phyloP scores from a whole-genome alignment of 306 rosid species.

The Glycine latifolia region DNA sequence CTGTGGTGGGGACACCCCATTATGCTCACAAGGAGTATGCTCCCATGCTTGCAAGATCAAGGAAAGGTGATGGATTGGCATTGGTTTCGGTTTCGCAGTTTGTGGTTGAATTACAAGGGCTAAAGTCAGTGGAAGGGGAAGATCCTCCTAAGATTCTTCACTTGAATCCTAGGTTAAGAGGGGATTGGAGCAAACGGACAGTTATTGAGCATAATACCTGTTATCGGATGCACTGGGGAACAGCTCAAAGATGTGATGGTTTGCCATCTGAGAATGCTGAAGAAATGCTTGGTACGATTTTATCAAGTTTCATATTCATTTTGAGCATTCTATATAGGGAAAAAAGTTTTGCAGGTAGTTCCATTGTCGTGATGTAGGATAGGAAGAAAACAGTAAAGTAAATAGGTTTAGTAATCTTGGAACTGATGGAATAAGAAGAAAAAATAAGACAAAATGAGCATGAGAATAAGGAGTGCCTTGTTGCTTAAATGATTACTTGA shows the following conservation, averaged over 20 bases:
- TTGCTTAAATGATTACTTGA: not conserved
- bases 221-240: conserved; percentile 98
- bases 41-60: conserved; percentile 67
- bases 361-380: conserved; percentile 14
- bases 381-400: conserved; percentile 19
- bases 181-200: conserved; percentile 88
- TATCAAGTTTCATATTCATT: conserved; percentile 39
- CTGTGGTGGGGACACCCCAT: conserved; percentile 92
- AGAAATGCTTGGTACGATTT: conserved; percentile 83
- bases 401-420: not conserved
- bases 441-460: not conserved
- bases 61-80: conserved; percentile 58
- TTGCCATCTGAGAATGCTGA: conserved; percentile 69
- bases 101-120: conserved; percentile 93
- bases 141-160: conserved; percentile 98
- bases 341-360: not conserved
- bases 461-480: not conserved
- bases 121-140: conserved; percentile 94
- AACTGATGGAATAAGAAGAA: conserved; percentile 8
- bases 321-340: conserved; percentile 33
- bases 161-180: conserved; percentile 88
- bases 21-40: conserved; percentile 81
- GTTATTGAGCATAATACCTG: conserved; percentile 98
- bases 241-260: conserved; percentile 94
- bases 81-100: conserved; percentile 87